These are phyloP conservation scores for Mucor circinelloides DNA, from an alignment of 371 early-diverging fungal species.

Conservation along the genomic window DNA sequence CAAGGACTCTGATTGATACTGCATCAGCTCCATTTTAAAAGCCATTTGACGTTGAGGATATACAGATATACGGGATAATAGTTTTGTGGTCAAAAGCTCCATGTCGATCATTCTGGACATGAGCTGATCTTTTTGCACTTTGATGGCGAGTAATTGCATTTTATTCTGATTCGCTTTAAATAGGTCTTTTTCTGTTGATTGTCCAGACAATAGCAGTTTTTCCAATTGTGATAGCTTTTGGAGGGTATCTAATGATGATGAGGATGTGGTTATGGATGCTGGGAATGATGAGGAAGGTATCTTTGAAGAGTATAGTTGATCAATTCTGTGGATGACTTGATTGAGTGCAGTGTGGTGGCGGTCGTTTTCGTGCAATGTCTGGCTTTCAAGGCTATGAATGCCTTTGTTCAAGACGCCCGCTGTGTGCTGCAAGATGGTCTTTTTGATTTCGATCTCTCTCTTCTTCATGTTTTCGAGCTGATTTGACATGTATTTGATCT, in stretches of 20 bases:
- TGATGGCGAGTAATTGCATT: conserved; percentile 10
- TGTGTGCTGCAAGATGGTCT: conserved; percentile 68
- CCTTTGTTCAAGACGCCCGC: conserved; percentile 61
- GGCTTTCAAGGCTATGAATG: conserved; percentile 23
- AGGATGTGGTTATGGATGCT: not conserved
- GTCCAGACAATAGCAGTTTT: conserved; percentile 1
- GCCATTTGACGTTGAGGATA: conserved; percentile 23
- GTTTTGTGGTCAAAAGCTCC: conserved; percentile 26
- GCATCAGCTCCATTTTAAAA: conserved; percentile 20
- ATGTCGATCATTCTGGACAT: conserved; percentile 26
- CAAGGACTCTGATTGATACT: conserved; percentile 25
- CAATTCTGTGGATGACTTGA: conserved; percentile 1
- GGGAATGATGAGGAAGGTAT: not conserved
- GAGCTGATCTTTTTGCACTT: conserved; percentile 18
- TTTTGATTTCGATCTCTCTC: conserved; percentile 61
- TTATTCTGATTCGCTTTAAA: not conserved
- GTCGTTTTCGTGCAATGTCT: not conserved
- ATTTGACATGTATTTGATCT: conserved; percentile 65
- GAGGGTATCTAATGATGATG: conserved; percentile 1
- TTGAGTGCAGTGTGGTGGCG: not conserved
- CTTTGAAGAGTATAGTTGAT: not conserved
- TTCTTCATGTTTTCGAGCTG: conserved; percentile 65
- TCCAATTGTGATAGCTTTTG: conserved; percentile 7
- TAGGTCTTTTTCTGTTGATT: not conserved
- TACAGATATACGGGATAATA: conserved; percentile 21